Base-by-base conservation (phyloP, 2,329 filamentous ascomycete species). In the Dryadomyces quercivorus region DNA sequence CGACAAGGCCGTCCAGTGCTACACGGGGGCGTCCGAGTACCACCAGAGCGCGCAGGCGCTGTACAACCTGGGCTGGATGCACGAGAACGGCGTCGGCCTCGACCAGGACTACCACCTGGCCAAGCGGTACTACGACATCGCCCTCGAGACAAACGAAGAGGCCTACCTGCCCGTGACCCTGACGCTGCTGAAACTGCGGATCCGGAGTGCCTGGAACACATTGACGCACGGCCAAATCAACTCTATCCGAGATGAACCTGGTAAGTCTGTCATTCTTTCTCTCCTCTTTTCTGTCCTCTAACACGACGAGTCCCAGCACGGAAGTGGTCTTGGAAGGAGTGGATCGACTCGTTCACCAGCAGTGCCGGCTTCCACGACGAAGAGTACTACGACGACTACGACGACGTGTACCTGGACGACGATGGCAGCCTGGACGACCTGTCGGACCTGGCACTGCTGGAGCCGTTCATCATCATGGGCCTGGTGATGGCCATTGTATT, bases 31-130 rank as follows among this genome's bases (percentile, higher is more conserved):
- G 1, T 91, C 91, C 0, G 93, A 98, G 65, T 90, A 87, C 57
- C 84, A 92, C 61, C 86, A 90, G 64, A 95, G 89, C 62, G 93
- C 92, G 2, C 94, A 98, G 69, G 93, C 94, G 15, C 81, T 96
- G 55, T 98, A 90, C 80, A 97, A 98, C 63, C 75, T 98, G 15
- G 94, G 93, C 5, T 98, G 93, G 93, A 97, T 98, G 92, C 90
- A 98, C 64, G 93, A 98, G 70, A 96, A 97, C 64, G 93, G 93
- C 8, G 77, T 97, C 51, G 89, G 91, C 2, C 80, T 97, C 20
- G 85, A 87, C 54, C 93, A 98, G 66, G 93, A 98, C 65, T 98
- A 94, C 67, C 93, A 98, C 65, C 82, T 98, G 55, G 93, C 94
- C 2, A 98, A 98, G 70, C 78, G 93, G 53, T 95, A 91, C 69